These are phyloP conservation scores for Angophora floribunda DNA, from an alignment of 345 rosid genomes.

Conservation along the genomic window DNA sequence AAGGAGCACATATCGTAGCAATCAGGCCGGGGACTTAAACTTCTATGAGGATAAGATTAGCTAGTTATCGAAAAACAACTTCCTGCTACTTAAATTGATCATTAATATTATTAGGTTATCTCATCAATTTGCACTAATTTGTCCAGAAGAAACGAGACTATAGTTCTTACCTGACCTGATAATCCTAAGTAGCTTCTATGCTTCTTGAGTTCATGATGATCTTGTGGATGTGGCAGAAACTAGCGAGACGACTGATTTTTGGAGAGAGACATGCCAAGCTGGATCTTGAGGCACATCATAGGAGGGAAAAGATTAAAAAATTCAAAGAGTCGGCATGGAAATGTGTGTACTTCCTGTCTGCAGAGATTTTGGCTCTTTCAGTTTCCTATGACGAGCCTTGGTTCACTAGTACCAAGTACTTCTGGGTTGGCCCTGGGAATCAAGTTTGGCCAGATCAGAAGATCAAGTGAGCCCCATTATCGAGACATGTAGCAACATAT, in stretches of 20 bases:
- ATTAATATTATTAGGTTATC: neutral
- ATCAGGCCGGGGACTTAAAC: neutral
- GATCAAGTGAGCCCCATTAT: slow-evolving; percentile 49
- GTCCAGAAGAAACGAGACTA: neutral
- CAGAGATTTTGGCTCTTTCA: slow-evolving; percentile 51
- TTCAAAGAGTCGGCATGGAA: slow-evolving; percentile 97
- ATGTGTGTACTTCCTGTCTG: slow-evolving; percentile 66
- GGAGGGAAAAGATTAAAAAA: slow-evolving; percentile 49
- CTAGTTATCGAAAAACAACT: neutral
- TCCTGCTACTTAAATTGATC: neutral
- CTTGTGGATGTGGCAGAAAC: slow-evolving; percentile 30
- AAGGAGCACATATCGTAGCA: neutral
- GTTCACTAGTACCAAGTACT: slow-evolving; percentile 61
- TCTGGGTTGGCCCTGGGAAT: slow-evolving; percentile 77
- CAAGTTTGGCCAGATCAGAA: slow-evolving; percentile 86
- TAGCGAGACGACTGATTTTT: slow-evolving; percentile 45
- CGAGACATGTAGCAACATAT: neutral
- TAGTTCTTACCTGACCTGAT: neutral
- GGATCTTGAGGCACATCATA: slow-evolving; percentile 23
- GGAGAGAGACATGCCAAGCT: slow-evolving; percentile 25
- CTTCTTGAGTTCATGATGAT: neutral
- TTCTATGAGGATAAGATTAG: neutral
- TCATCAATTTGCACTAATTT: neutral
- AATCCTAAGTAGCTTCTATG: neutral
- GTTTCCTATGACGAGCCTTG: slow-evolving; percentile 77